Evolutionary conservation across 2,329 filamentous ascomycete genomes (phyloP).

Genomic region (Talaromyces sp.): DNA sequence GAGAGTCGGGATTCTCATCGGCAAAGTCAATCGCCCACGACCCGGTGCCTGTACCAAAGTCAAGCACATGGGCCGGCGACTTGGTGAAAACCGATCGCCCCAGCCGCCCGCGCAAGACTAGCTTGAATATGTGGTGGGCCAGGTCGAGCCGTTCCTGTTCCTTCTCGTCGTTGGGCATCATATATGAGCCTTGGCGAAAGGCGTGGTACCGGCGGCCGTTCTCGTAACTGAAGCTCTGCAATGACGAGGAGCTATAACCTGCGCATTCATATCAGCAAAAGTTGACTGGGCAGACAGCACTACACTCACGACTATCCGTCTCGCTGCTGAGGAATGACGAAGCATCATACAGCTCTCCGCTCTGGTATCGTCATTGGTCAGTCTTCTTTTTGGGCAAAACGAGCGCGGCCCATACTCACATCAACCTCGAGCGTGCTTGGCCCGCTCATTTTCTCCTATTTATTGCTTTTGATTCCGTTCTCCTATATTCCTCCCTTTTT

Average conservation of each 20-base stretch:
- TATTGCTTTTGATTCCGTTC: background rate
- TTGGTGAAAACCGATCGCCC: conserved; percentile 1
- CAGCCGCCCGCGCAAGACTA: conserved; percentile 6
- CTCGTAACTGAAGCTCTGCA: conserved; percentile 11
- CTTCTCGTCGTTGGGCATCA: conserved; percentile 20
- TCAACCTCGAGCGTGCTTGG: conserved; percentile 8
- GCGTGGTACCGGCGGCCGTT: conserved; percentile 17
- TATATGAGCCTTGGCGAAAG: conserved; percentile 15
- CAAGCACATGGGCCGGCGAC: conserved; percentile 7
- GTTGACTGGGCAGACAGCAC: background rate
- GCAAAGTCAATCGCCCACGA: conserved; percentile 15
- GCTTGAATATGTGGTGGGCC: conserved; percentile 11
- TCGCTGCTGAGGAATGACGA: conserved; percentile 4
- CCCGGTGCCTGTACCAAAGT: conserved; percentile 12
- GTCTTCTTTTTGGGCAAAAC: background rate
- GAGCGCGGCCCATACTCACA: background rate
- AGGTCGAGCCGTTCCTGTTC: conserved; percentile 20
- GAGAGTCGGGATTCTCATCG: conserved; percentile 7
- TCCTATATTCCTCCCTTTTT: background rate
- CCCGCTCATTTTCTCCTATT: conserved; percentile 3
- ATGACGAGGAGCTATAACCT: conserved; percentile 4
- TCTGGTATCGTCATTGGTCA: background rate
- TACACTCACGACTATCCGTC: conserved; percentile 1
- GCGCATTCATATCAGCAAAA: background rate
- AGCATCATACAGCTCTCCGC: conserved; percentile 8